A percentile compares a stretch with the other conserved stretches of the same genome.
Evolutionary conservation across 2,329 filamentous ascomycete species (phyloP).

Genomic region (Metarhizium brunneum): DNA sequence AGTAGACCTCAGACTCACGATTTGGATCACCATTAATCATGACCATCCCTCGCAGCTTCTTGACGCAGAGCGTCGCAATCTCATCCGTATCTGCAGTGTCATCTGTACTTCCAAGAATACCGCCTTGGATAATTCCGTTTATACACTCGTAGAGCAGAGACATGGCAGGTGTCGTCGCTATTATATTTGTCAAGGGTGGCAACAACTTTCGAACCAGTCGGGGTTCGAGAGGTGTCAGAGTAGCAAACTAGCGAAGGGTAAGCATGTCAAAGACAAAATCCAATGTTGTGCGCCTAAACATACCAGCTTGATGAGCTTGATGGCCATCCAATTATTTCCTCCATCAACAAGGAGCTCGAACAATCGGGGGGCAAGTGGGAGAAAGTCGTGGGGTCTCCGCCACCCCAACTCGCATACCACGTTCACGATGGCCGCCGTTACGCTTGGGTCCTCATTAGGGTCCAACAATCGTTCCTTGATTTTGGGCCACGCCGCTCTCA

Average conservation of each 20-base stretch:
- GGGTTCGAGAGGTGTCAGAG: slow-evolving; percentile 84
- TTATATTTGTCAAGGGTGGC: slow-evolving; percentile 83
- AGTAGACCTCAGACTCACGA: slow-evolving; percentile 42
- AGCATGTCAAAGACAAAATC: not conserved
- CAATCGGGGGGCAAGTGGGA: slow-evolving; percentile 80
- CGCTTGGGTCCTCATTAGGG: slow-evolving; percentile 79
- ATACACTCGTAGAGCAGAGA: slow-evolving; percentile 98
- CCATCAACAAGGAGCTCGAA: slow-evolving; percentile 89
- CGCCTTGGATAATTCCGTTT: slow-evolving; percentile 94
- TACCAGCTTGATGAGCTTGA: slow-evolving; percentile 95
- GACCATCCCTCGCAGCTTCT: slow-evolving; percentile 88
- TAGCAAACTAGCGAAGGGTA: slow-evolving; percentile 66
- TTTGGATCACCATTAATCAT: slow-evolving; percentile 91
- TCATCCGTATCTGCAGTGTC: slow-evolving; percentile 78
- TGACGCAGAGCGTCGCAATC: slow-evolving; percentile 84
- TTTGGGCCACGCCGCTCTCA: slow-evolving; percentile 91
- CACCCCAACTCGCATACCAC: slow-evolving; percentile 94
- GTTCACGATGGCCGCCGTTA: slow-evolving; percentile 93
- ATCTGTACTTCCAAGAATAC: slow-evolving; percentile 77
- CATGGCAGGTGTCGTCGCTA: slow-evolving; percentile 92
- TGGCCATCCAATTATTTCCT: slow-evolving; percentile 99
- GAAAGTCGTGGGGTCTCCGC: slow-evolving; percentile 86
- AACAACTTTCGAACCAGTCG: slow-evolving; percentile 84
- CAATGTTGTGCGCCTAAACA: slow-evolving; percentile 2
- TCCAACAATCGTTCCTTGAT: slow-evolving; percentile 93